A percentile compares a stretch with the other conserved stretches of the same genome.
Evolutionary conservation across 306 rosid species (phyloP).

Genomic region (Quercus ilex): DNA sequence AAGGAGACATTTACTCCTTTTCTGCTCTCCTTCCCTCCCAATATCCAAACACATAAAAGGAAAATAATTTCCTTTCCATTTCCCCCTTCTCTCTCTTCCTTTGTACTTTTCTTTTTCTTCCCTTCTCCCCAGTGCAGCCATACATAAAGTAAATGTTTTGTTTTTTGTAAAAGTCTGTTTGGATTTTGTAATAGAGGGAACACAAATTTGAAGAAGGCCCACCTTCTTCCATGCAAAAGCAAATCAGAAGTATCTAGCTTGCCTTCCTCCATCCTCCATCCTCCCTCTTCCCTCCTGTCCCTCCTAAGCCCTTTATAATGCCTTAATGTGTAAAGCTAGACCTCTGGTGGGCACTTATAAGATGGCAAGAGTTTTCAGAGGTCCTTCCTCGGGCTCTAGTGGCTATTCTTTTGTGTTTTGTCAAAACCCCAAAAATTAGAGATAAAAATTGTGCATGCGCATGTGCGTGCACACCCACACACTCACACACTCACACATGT

Average conservation of each 20-base stretch:
- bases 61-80: no score
- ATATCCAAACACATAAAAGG: no score
- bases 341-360: background rate
- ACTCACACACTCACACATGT: no score
- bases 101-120: no score
- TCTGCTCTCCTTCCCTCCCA: no score
- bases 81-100: no score
- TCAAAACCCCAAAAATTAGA: no score
- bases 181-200: background rate
- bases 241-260: background rate
- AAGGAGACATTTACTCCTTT: no score
- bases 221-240: conserved; percentile 1
- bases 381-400: background rate
- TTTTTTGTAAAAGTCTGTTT: background rate
- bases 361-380: conserved; percentile 4
- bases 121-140: no score
- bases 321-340: background rate
- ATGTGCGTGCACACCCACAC: no score
- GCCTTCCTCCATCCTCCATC: background rate
- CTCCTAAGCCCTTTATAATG: background rate
- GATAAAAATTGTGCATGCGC: no score
- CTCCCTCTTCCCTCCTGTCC: background rate
- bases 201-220: background rate
- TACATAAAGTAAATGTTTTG: background rate
- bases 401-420: background rate